phyloP scores from a whole-genome alignment of 2,329 filamentous ascomycete genomes.

The Allantophomopsis cytisporea region DNA sequence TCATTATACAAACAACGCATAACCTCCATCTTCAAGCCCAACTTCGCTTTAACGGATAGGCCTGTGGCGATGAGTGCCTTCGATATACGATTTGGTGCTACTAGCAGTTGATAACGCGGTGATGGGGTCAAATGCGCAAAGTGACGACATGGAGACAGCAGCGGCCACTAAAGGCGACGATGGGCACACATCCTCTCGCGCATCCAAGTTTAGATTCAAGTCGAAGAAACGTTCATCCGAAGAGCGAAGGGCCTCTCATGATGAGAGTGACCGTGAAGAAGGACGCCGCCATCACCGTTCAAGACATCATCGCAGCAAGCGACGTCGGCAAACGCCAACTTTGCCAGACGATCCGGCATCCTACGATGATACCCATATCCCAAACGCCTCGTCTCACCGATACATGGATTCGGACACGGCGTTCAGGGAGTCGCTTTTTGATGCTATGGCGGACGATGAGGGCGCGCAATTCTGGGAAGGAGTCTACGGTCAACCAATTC shows the following conservation, averaged over 20 bases:
- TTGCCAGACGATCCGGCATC: slow-evolving; percentile 18
- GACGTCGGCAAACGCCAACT: slow-evolving; percentile 12
- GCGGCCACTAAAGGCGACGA: background rate
- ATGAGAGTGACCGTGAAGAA: slow-evolving; percentile 43
- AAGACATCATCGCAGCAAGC: slow-evolving; percentile 13
- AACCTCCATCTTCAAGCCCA: no score
- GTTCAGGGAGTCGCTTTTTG: slow-evolving; percentile 89
- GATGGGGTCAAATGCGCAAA: no score
- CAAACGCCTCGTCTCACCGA: slow-evolving; percentile 20
- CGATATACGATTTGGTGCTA: no score
- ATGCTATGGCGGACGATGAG: slow-evolving; percentile 93
- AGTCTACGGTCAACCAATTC: slow-evolving; percentile 93
- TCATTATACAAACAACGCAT: no score
- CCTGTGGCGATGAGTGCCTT: no score
- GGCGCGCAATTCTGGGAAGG: slow-evolving; percentile 90
- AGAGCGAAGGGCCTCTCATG: slow-evolving; percentile 33
- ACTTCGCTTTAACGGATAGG: no score
- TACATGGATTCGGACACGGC: slow-evolving; percentile 55
- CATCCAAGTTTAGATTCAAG: slow-evolving; percentile 16
- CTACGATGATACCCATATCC: slow-evolving; percentile 24
- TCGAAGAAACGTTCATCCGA: slow-evolving; percentile 10
- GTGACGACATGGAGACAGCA: no score
- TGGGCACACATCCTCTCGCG: slow-evolving; percentile 5
- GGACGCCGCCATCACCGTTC: background rate
- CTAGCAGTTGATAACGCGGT: no score